Base-by-base conservation (phyloP, 345 rosid species). In the Citrus trifoliata region DNA sequence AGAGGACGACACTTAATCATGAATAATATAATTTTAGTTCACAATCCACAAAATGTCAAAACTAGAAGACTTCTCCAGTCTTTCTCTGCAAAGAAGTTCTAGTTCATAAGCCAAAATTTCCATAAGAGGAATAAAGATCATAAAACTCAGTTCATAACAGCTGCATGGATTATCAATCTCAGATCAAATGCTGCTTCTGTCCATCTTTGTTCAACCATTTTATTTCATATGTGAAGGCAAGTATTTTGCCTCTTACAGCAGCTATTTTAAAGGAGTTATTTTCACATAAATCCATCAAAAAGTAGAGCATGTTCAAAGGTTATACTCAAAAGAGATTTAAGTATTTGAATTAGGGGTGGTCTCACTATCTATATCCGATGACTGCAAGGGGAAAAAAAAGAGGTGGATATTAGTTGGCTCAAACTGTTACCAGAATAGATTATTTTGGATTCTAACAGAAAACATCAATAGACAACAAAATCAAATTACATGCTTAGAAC, bases 121-220 rank as follows among this genome's bases (percentile, higher is more conserved):
- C 18, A 12, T 9, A 22, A 35, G 16, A 53, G 32, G 61, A 51
- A 28, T 19, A 70, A 69, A 53, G 62, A 53, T 21, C 63, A 53
- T 19, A 70, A 46, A 68, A 40, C 60, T 62, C 60, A 19, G 37
- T n/a, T 18, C 21, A 27, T 16, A 60, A 28, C 10, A 74, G 77
- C 38, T 24, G 38, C 58, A 70, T 22, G 55, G 37, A 78, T 48
- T n/a, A 70, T 70, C 53, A 61, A 71, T 35, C 51, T 78, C 40
- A 33, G 70, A 63, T 27, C 64, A 51, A 33, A 78, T 53, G 58
- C 63, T n/a, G 37, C 76, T 56, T 73, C n/a, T 56, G 74, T 24
- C 69, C 77, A 42, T 37, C 62, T 56, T 6, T 74, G 27, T 62
- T 35, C 60, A 40, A 62, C 2, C 55, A 33, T 35, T 73, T 58